phyloP scores from a whole-genome alignment of 108 stramenopile species.

The Seminavis robusta region DNA sequence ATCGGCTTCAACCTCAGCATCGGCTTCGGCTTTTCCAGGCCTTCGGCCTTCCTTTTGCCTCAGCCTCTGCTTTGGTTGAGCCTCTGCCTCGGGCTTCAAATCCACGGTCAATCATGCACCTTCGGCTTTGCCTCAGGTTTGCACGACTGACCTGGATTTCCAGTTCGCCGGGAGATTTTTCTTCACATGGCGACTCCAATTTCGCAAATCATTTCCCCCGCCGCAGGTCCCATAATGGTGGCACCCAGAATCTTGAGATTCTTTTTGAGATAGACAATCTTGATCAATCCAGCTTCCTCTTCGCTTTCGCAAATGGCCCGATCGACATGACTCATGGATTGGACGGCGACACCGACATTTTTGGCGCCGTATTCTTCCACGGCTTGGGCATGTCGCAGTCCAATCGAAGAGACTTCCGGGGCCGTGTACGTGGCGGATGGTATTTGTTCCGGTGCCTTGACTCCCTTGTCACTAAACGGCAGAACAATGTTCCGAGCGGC shows the following conservation, averaged over 20 bases:
- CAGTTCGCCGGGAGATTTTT: too few relatives aligned
- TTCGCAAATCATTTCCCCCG: slow-evolving; percentile 65
- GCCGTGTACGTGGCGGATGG: slow-evolving; percentile 82
- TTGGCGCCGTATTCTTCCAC: slow-evolving; percentile 50
- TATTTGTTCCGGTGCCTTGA: slow-evolving; percentile 42
- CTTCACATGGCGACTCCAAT: slow-evolving; percentile 40
- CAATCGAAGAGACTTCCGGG: slow-evolving; percentile 80
- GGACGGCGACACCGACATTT: slow-evolving; percentile 46
- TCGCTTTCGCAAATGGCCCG: slow-evolving; percentile 50
- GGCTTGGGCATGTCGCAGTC: slow-evolving; percentile 76
- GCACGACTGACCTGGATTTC: too few relatives aligned
- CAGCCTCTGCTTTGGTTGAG: too few relatives aligned
- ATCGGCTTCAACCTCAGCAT: too few relatives aligned
- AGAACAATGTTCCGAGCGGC: slow-evolving; percentile 86
- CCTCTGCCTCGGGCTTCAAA: too few relatives aligned
- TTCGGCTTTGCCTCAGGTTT: too few relatives aligned
- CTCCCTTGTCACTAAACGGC: slow-evolving; percentile 50
- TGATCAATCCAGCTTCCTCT: slow-evolving; percentile 41
- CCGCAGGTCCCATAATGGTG: slow-evolving; percentile 49
- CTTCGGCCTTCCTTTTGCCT: too few relatives aligned
- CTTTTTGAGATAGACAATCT: slow-evolving; percentile 38
- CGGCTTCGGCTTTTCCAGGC: too few relatives aligned
- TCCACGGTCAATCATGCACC: too few relatives aligned
- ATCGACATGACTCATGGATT: slow-evolving; percentile 41
- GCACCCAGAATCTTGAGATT: slow-evolving; percentile 50